These are phyloP conservation scores for Rhizophora apiculata DNA, from an alignment of 345 rosid species.

Conservation along the genomic window DNA sequence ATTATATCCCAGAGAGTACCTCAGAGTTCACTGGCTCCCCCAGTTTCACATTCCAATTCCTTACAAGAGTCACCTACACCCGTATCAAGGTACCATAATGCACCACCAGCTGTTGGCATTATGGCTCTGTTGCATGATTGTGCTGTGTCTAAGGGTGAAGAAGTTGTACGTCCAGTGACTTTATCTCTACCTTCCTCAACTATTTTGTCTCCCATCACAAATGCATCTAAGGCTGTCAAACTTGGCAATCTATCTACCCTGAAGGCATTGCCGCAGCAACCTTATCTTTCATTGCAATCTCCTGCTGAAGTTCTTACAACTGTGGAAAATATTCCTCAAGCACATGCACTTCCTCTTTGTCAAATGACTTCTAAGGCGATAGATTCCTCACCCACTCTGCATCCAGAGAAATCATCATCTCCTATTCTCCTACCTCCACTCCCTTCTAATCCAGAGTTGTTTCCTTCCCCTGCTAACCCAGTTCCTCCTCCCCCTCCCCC, in stretches of 20 bases:
- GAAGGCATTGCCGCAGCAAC: constrained; percentile 16
- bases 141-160: constrained; percentile 41
- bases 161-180: constrained; percentile 28
- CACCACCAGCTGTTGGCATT: constrained; percentile 61
- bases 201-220: constrained; percentile 28
- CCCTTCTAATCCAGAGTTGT: constrained; percentile 16
- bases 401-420: constrained; percentile 12
- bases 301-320: constrained; percentile 6
- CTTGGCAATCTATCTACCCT: constrained; percentile 15
- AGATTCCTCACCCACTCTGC: constrained; percentile 4
- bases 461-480: constrained; percentile 17
- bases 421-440: constrained; percentile 17
- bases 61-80: constrained; percentile 47
- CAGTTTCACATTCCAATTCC: constrained; percentile 36
- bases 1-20: constrained; percentile 50
- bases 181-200: constrained; percentile 31
- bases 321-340: constrained; percentile 6
- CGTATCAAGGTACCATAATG: constrained; percentile 48
- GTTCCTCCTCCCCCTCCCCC: constrained; percentile 18
- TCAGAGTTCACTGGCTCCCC: constrained; percentile 40
- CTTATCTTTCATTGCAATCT: constrained; percentile 16
- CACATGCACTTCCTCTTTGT: constrained; percentile 17
- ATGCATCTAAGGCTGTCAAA: constrained; percentile 19
- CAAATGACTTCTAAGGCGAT: constrained; percentile 7
- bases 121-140: constrained; percentile 76